phyloP scores from a whole-genome alignment of 2,329 filamentous ascomycete genomes.

The Penicillium sp. region DNA sequence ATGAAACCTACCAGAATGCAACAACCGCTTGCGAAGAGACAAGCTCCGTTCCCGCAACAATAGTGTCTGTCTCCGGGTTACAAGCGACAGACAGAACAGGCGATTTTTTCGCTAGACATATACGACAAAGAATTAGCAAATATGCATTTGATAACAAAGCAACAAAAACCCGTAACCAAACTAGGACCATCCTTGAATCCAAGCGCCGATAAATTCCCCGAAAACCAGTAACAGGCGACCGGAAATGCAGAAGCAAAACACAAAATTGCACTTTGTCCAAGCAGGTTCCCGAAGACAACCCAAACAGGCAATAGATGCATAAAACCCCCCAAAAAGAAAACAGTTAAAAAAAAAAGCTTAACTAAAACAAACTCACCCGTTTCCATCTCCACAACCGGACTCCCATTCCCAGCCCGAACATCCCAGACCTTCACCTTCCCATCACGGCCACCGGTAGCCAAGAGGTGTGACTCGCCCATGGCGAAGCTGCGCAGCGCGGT shows the following conservation, averaged over 20 bases:
- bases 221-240: slow-evolving; percentile 6
- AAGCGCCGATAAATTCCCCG: slow-evolving; percentile 16
- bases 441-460: slow-evolving; percentile 42
- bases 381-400: slow-evolving; percentile 34
- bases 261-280: neutral
- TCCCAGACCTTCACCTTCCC: slow-evolving; percentile 45
- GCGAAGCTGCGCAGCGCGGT: slow-evolving; percentile 37
- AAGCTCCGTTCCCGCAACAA: slow-evolving; percentile 58
- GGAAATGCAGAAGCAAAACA: slow-evolving; percentile 6
- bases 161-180: neutral
- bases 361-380: slow-evolving; percentile 31
- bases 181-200: slow-evolving; percentile 10
- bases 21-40: slow-evolving; percentile 44
- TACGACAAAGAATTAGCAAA: slow-evolving; percentile 16
- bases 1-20: slow-evolving; percentile 43
- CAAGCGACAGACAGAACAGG: slow-evolving; percentile 55
- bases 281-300: slow-evolving; percentile 3
- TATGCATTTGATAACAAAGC: neutral
- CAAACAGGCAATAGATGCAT: slow-evolving; percentile 5
- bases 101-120: slow-evolving; percentile 44
- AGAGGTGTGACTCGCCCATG: slow-evolving; percentile 24
- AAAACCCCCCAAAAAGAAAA: neutral
- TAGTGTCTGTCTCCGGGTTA: slow-evolving; percentile 44
- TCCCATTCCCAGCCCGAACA: slow-evolving; percentile 28
- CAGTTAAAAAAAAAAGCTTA: slow-evolving; percentile 1